Conservation (phyloP, 768 basidiomycete genomes). For the Suillus tomentosus region DNA sequence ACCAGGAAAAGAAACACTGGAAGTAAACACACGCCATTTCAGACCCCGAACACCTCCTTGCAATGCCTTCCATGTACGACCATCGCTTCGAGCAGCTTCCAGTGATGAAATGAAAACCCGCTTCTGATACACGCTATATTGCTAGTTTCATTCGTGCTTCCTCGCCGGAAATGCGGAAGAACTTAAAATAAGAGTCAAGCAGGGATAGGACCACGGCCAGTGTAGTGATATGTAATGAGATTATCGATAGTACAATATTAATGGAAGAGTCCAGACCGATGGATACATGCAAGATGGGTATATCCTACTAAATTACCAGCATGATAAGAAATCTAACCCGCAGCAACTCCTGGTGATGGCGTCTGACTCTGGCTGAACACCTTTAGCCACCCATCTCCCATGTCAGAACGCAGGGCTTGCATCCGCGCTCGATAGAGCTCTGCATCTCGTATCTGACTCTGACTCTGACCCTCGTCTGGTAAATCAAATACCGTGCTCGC, state of each 20-base stretch:
- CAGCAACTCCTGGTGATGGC: slow-evolving; percentile 15
- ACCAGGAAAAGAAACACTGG: slow-evolving; percentile 1
- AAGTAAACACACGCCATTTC: slow-evolving; percentile 16
- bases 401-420: slow-evolving; percentile 82
- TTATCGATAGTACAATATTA: background rate
- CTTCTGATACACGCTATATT: slow-evolving; percentile 3
- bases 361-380: slow-evolving; percentile 71
- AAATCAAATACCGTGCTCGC: slow-evolving; percentile 53
- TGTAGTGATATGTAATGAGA: background rate
- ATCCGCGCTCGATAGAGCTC: slow-evolving; percentile 78
- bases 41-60: slow-evolving; percentile 33
- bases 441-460: slow-evolving; percentile 48
- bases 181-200: background rate
- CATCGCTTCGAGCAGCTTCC: background rate
- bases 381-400: slow-evolving; percentile 89
- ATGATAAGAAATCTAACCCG: slow-evolving; percentile 12
- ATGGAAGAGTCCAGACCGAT: slow-evolving; percentile 5
- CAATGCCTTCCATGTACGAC: background rate
- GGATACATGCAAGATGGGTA: slow-evolving; percentile 4
- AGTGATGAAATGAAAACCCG: background rate
- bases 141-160: background rate
- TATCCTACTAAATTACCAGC: slow-evolving; percentile 4
- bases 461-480: slow-evolving; percentile 7
- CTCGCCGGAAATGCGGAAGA: background rate
- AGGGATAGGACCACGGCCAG: background rate